These are phyloP conservation scores for Lathyrus sativus DNA, from an alignment of 306 rosid genomes.

Conservation along the genomic window DNA sequence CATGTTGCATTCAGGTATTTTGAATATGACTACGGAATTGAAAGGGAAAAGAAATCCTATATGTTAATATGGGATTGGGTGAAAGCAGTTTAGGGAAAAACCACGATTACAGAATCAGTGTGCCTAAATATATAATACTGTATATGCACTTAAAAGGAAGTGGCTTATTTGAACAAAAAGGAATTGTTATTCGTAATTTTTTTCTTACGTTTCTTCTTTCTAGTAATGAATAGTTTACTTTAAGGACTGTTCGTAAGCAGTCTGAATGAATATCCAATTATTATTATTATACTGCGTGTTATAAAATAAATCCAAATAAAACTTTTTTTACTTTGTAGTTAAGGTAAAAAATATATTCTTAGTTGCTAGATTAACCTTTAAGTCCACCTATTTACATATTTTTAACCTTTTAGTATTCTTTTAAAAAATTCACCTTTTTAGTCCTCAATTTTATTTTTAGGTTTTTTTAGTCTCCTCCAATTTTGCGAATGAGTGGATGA, in stretches of 20 bases:
- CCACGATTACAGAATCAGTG: not conserved
- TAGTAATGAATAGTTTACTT: not conserved
- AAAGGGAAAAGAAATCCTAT: not conserved
- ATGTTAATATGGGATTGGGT: not conserved
- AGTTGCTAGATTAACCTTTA: too few species aligned
- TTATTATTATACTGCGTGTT: too few species aligned
- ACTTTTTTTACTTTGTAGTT: too few species aligned
- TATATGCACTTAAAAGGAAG: not conserved
- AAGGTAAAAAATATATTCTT: too few species aligned
- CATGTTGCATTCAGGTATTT: constrained; percentile 16
- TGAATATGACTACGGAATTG: not conserved
- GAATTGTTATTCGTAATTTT: not conserved
- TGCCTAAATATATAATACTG: not conserved
- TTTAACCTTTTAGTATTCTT: too few species aligned
- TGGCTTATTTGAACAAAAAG: not conserved
- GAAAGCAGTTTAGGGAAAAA: not conserved
- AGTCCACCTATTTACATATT: too few species aligned
- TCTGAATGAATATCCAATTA: not conserved
- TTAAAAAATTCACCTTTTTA: too few species aligned
- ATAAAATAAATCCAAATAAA: too few species aligned
- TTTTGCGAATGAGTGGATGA: too few species aligned
- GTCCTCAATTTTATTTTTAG: too few species aligned
- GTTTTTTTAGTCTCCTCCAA: too few species aligned
- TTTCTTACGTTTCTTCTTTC: not conserved
- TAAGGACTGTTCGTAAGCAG: not conserved